Percentiles rank a stretch among this genome's conserved stretches.
These are phyloP conservation scores for Pleurotus citrinopileatus DNA, from an alignment of 768 basidiomycete genomes.

Conservation along the genomic window DNA sequence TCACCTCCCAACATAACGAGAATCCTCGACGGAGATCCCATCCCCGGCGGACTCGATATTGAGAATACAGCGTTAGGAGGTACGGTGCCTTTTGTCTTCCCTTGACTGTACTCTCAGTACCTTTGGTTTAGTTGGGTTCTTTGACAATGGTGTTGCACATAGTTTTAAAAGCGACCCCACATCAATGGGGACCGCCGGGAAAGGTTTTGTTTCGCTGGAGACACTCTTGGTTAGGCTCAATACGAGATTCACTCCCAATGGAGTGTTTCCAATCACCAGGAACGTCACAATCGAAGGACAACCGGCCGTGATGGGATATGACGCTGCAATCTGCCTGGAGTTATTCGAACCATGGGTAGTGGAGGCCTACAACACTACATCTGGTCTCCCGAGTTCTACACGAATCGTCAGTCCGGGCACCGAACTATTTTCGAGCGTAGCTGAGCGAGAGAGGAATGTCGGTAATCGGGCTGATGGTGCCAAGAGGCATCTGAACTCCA, in stretches of 20 bases:
- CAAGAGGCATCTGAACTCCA: constrained; percentile 26
- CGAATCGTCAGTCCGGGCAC: constrained; percentile 30
- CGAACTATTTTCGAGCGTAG: constrained; percentile 18
- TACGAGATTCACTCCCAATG: constrained; percentile 19
- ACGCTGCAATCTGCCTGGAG: constrained; percentile 16
- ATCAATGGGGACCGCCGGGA: constrained; percentile 16
- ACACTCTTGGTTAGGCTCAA: constrained; percentile 18
- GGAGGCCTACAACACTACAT: constrained; percentile 19
- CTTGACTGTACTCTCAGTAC: neutral
- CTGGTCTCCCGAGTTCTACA: constrained; percentile 25
- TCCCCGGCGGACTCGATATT: neutral
- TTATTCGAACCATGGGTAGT: constrained; percentile 15
- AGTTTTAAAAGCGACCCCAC: constrained; percentile 20
- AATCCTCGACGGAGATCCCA: neutral
- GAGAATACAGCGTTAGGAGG: constrained; percentile 14
- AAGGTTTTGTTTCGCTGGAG: constrained; percentile 19
- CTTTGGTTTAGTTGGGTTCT: constrained; percentile 28
- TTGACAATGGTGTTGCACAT: constrained; percentile 30
- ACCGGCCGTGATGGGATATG: constrained; percentile 11
- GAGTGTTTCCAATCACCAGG: constrained; percentile 15
- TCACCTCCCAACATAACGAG: neutral
- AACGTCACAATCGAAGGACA: constrained; percentile 5
- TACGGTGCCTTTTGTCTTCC: neutral
- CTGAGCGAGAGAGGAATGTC: constrained; percentile 19
- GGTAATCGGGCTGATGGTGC: constrained; percentile 19